Conservation (phyloP, 2,329 filamentous ascomycete species). For the Colletotrichum abscissum region DNA sequence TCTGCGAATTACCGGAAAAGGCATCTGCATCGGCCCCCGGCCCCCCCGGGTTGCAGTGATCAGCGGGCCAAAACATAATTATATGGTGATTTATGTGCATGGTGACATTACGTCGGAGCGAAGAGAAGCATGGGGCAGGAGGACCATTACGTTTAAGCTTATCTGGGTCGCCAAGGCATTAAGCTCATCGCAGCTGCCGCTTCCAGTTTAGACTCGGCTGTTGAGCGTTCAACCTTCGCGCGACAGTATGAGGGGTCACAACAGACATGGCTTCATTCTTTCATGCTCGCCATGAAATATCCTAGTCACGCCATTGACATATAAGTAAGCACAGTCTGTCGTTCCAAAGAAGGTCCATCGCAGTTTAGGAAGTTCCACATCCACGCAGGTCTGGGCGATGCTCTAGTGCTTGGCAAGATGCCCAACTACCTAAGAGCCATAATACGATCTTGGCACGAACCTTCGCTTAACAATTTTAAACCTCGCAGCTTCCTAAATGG, state of each 20-base stretch:
- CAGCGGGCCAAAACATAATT: background rate
- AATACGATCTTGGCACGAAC: background rate
- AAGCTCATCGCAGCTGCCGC: conserved; percentile 4
- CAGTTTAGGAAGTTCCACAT: conserved; percentile 18
- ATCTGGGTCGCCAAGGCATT: conserved; percentile 25
- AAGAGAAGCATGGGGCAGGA: conserved; percentile 29
- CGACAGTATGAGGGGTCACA: background rate
- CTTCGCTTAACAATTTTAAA: background rate
- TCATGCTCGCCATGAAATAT: background rate
- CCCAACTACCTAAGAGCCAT: background rate
- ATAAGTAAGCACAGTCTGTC: background rate
- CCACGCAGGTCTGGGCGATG: background rate
- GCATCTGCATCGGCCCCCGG: conserved; percentile 6
- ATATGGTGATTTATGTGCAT: background rate
- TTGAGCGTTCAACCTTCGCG: conserved; percentile 1
- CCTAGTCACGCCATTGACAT: background rate
- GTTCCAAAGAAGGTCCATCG: background rate
- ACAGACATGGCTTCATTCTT: background rate
- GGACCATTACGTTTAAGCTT: conserved; percentile 28
- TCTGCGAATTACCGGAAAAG: conserved; percentile 14
- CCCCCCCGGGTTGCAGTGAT: background rate
- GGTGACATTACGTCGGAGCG: conserved; percentile 27
- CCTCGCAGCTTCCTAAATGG: background rate
- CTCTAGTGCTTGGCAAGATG: background rate
- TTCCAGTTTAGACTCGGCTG: conserved; percentile 28